These are phyloP conservation scores for Metschnikowia similis DNA, from an alignment of 805 yeast species.

Conservation along the genomic window DNA sequence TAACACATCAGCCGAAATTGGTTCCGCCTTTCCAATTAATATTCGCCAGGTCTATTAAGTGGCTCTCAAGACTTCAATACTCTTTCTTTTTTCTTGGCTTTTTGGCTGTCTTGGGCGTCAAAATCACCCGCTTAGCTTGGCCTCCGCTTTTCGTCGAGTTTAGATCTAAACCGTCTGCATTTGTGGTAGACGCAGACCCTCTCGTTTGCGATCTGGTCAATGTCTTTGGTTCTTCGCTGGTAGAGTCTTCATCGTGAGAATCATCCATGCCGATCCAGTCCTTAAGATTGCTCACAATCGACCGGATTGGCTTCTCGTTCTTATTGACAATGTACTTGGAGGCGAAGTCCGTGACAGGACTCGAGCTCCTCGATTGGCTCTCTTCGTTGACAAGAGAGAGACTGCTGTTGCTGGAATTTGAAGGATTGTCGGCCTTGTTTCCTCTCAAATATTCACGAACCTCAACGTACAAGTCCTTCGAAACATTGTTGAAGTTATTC, in stretches of 20 bases:
- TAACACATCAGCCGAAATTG: background rate
- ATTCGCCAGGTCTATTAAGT: constrained; percentile 7
- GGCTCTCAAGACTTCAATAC: background rate
- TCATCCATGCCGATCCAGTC: constrained; percentile 38
- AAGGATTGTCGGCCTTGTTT: constrained; percentile 30
- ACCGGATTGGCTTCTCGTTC: constrained; percentile 26
- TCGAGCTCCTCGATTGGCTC: constrained; percentile 27
- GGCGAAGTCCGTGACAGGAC: constrained; percentile 69
- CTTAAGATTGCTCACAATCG: constrained; percentile 38
- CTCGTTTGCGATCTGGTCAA: constrained; percentile 3
- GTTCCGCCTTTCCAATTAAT: constrained; percentile 2
- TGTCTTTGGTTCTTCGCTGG: constrained; percentile 18
- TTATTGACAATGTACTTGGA: constrained; percentile 58
- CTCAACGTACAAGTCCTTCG: constrained; percentile 81
- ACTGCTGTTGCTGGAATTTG: constrained; percentile 15
- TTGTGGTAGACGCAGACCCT: background rate
- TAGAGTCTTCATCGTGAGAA: constrained; percentile 27
- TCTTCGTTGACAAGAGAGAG: constrained; percentile 24
- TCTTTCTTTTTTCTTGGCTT: constrained; percentile 1
- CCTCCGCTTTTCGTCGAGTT: background rate
- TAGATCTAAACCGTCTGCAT: background rate
- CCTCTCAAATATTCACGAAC: constrained; percentile 68
- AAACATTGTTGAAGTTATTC: constrained; percentile 61
- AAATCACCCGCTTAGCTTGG: background rate
- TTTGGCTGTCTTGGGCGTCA: constrained; percentile 4